Conservation (phyloP, 225 moss, liverwort and hornwort species). For the Polytrichum commune region DNA sequence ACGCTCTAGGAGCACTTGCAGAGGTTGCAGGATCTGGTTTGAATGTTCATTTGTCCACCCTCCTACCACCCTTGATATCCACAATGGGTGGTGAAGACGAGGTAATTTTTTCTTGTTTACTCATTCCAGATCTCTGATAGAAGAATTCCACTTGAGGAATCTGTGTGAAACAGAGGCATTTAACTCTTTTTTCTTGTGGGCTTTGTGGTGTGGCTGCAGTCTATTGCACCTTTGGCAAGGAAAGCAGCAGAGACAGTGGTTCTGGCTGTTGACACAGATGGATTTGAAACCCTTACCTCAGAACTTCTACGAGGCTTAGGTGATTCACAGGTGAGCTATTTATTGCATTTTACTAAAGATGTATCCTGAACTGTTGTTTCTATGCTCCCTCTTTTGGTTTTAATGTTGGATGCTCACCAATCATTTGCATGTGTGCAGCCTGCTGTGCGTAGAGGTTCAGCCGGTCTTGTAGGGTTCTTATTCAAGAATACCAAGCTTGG, state of each 20-base stretch:
- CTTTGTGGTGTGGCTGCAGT: conserved; percentile 37
- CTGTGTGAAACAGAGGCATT: too few species aligned
- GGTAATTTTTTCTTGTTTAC: conserved; percentile 29
- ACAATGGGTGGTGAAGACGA: conserved; percentile 77
- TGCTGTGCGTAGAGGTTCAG: conserved; percentile 83
- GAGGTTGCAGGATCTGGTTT: conserved; percentile 98
- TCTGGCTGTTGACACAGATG: conserved; percentile 90
- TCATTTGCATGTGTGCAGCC: conserved; percentile 46
- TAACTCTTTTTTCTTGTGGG: too few species aligned
- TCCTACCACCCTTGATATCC: conserved; percentile 86
- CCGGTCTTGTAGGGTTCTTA: conserved; percentile 86
- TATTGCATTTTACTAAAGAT: background rate
- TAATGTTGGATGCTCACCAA: conserved; percentile 19
- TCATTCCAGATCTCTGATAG: too few species aligned
- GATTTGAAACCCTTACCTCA: conserved; percentile 74
- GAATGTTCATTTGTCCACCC: conserved; percentile 77
- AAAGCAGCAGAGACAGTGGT: conserved; percentile 91
- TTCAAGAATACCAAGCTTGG: conserved; percentile 84
- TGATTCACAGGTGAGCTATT: conserved; percentile 59
- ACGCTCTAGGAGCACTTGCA: conserved; percentile 94
- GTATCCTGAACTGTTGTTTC: background rate
- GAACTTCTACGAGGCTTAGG: conserved; percentile 82
- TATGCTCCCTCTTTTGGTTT: background rate
- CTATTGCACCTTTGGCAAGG: conserved; percentile 63
- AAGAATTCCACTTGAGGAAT: too few species aligned